A percentile compares a stretch with the other conserved stretches of the same genome.
Evolutionary conservation across 1,284 basidiomycete species (phyloP).

Genomic region (Xerocomus amazonicus): DNA sequence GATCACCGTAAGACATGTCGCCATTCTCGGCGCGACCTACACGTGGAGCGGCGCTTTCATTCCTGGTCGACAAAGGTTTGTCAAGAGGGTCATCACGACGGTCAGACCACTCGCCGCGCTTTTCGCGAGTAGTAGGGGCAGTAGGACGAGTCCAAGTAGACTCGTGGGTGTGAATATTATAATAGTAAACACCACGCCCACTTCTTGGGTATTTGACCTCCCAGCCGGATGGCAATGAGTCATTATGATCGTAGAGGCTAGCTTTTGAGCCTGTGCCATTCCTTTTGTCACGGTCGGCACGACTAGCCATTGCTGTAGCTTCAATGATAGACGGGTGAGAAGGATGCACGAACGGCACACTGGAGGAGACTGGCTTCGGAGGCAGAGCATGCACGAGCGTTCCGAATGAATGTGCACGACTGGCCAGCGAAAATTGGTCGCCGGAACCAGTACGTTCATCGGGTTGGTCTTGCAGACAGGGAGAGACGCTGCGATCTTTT

Average conservation of each 20-base stretch:
- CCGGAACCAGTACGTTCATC: slow-evolving; percentile 14
- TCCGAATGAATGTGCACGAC: slow-evolving; percentile 32
- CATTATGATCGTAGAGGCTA: slow-evolving; percentile 32
- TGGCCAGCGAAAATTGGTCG: slow-evolving; percentile 30
- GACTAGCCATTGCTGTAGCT: slow-evolving; percentile 56
- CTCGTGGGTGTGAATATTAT: slow-evolving; percentile 54
- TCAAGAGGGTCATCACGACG: slow-evolving; percentile 28
- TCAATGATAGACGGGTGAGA: slow-evolving; percentile 54
- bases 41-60: slow-evolving; percentile 22
- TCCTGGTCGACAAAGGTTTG: slow-evolving; percentile 24
- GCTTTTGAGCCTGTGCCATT: slow-evolving; percentile 30
- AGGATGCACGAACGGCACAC: slow-evolving; percentile 51
- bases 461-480: slow-evolving; percentile 24
- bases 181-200: slow-evolving; percentile 52
- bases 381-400: slow-evolving; percentile 63
- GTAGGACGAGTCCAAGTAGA: slow-evolving; percentile 59
- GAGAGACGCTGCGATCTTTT: slow-evolving; percentile 6
- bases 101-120: slow-evolving; percentile 24
- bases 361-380: slow-evolving; percentile 61
- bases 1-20: slow-evolving; percentile 48
- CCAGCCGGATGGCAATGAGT: slow-evolving; percentile 57
- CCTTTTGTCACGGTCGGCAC: slow-evolving; percentile 34
- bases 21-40: slow-evolving; percentile 29
- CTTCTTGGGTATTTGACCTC: slow-evolving; percentile 52
- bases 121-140: slow-evolving; percentile 25